These are phyloP conservation scores for Colletotrichum sp. DNA, from an alignment of 2,329 filamentous ascomycete species.

Conservation along the genomic window DNA sequence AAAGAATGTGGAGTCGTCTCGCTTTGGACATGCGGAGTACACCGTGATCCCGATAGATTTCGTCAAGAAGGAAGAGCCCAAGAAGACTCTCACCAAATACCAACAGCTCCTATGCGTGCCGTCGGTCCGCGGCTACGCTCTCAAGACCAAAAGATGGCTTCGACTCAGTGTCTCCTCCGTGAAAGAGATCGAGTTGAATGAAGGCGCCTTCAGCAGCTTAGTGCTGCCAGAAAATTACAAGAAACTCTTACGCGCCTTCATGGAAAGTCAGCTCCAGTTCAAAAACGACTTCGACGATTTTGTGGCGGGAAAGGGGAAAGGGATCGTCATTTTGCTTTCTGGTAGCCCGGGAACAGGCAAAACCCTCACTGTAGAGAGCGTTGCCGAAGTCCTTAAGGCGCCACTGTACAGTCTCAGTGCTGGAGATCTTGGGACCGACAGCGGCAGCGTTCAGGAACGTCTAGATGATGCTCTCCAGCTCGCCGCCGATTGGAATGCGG, in stretches of 20 bases:
- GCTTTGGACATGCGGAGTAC: background rate
- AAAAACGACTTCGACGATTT: slow-evolving; percentile 49
- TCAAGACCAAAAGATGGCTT: slow-evolving; percentile 27
- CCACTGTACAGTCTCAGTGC: background rate
- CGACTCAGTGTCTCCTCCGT: slow-evolving; percentile 49
- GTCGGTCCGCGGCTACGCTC: slow-evolving; percentile 38
- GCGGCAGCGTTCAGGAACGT: background rate
- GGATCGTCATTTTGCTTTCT: background rate
- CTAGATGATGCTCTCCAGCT: background rate
- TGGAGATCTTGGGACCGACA: background rate
- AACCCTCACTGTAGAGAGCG: slow-evolving; percentile 22
- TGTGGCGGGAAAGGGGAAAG: background rate
- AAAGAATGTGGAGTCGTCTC: background rate
- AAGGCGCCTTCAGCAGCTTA: slow-evolving; percentile 49
- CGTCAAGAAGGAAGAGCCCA: background rate
- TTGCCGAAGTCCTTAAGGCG: background rate
- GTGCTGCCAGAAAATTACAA: slow-evolving; percentile 54
- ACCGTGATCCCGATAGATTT: background rate
- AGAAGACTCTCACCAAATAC: background rate
- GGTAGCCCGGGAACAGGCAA: slow-evolving; percentile 9
- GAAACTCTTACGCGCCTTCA: slow-evolving; percentile 53
- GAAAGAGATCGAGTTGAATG: slow-evolving; percentile 49
- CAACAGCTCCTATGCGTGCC: slow-evolving; percentile 44
- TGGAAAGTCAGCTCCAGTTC: slow-evolving; percentile 43
- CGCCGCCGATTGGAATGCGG: slow-evolving; percentile 69